These are phyloP conservation scores for Ophiognomonia clavigignenti-juglandacearum DNA, from an alignment of 2,329 filamentous ascomycete species.

Conservation along the genomic window DNA sequence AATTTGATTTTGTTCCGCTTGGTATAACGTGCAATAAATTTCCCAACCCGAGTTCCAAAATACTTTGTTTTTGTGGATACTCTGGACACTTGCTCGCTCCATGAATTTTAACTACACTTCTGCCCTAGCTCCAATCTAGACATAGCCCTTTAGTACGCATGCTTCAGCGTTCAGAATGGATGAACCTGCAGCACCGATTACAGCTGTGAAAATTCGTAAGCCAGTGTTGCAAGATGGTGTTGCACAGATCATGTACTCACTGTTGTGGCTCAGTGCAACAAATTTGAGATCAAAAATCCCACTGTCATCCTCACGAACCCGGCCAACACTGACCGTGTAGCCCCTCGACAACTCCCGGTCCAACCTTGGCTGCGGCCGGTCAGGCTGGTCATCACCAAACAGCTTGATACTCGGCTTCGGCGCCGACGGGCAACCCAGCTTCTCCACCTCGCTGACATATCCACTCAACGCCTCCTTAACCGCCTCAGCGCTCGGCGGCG, in stretches of 20 bases:
- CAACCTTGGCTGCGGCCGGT: constrained; percentile 85
- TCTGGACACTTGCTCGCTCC: too few species aligned
- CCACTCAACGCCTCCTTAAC: constrained; percentile 74
- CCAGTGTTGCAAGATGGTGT: background rate
- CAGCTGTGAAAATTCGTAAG: constrained; percentile 43
- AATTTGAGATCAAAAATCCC: constrained; percentile 95
- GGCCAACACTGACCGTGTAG: constrained; percentile 87
- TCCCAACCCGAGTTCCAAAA: too few species aligned
- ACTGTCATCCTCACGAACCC: constrained; percentile 78
- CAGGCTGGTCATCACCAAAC: constrained; percentile 68
- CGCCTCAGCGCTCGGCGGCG: constrained; percentile 67
- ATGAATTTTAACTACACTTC: too few species aligned
- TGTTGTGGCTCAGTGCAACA: constrained; percentile 81
- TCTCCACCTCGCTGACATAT: constrained; percentile 78
- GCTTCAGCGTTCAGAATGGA: constrained; percentile 94
- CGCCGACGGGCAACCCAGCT: constrained; percentile 80
- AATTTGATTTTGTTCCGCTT: too few species aligned
- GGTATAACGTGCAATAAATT: too few species aligned
- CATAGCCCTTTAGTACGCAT: constrained; percentile 81
- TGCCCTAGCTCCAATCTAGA: constrained; percentile 37
- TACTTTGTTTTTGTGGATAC: too few species aligned
- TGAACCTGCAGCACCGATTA: constrained; percentile 93
- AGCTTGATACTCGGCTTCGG: constrained; percentile 78
- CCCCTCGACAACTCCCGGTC: constrained; percentile 82
- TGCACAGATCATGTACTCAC: constrained; percentile 33